phyloP scores from a whole-genome alignment of 2,329 filamentous ascomycete genomes.

The Claviceps cyperi region DNA sequence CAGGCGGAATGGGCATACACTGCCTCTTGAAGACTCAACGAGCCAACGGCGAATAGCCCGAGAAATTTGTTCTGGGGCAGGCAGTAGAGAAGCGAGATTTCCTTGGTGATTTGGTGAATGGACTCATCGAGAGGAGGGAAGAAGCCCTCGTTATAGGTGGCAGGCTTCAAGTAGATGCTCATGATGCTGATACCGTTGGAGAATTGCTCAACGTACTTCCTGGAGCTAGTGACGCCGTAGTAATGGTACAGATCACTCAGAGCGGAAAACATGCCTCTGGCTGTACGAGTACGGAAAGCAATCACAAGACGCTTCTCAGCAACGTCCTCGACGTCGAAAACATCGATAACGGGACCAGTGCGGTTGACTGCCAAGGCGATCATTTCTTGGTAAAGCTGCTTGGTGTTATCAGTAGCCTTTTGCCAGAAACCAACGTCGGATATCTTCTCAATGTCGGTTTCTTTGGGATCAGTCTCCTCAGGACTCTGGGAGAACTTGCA shows the following conservation, averaged over 20 bases:
- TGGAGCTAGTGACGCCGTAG: constrained; percentile 88
- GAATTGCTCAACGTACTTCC: constrained; percentile 98
- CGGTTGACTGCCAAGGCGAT: constrained; percentile 72
- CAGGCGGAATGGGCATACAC: constrained; percentile 96
- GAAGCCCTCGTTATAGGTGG: constrained; percentile 40
- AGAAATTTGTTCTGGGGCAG: constrained; percentile 97
- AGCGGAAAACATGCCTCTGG: constrained; percentile 85
- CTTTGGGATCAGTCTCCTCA: constrained; percentile 55
- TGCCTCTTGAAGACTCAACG: constrained; percentile 85
- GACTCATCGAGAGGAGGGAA: constrained; percentile 78
- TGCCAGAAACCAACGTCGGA: constrained; percentile 88
- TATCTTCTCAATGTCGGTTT: constrained; percentile 83
- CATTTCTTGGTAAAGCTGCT: constrained; percentile 87
- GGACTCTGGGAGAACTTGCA: constrained; percentile 71
- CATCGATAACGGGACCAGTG: constrained; percentile 91
- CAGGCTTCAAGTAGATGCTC: constrained; percentile 80
- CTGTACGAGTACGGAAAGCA: constrained; percentile 86
- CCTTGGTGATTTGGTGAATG: constrained; percentile 98
- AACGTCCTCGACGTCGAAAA: constrained; percentile 86
- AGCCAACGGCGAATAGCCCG: constrained; percentile 68
- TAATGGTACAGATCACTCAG: constrained; percentile 96
- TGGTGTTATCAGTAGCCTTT: constrained; percentile 92
- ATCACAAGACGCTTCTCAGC: constrained; percentile 89
- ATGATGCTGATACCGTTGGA: constrained; percentile 96
- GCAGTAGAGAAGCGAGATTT: constrained; percentile 92